Conservation (phyloP, 192 early-diverging fungal genomes). For the Geranomyces michiganensis region DNA sequence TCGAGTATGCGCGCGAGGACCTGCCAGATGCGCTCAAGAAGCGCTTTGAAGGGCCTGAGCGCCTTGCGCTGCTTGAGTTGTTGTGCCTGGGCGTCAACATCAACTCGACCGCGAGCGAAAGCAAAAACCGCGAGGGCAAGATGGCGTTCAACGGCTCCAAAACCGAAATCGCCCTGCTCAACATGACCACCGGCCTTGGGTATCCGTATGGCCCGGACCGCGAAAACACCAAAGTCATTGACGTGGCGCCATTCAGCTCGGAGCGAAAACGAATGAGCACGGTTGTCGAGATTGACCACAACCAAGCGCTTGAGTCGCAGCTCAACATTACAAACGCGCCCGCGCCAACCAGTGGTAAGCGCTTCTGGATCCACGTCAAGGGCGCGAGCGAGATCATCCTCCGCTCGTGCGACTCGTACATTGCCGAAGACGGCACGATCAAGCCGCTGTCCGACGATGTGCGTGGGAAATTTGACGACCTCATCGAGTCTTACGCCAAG, state of each 20-base stretch:
- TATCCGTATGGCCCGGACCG: slow-evolving; percentile 68
- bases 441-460: slow-evolving; percentile 26
- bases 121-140: slow-evolving; percentile 30
- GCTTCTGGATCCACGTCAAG: slow-evolving; percentile 83
- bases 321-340: slow-evolving; percentile 6
- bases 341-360: slow-evolving; percentile 12
- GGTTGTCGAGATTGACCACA: slow-evolving; percentile 63
- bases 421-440: slow-evolving; percentile 39
- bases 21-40: slow-evolving; percentile 38
- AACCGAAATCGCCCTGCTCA: slow-evolving; percentile 91
- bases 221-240: slow-evolving; percentile 60
- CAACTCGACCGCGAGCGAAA: slow-evolving; percentile 78
- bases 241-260: slow-evolving; percentile 89
- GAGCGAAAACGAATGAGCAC: slow-evolving; percentile 94
- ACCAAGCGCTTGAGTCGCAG: slow-evolving; percentile 24
- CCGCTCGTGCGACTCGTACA: slow-evolving; percentile 41
- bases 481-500: slow-evolving; percentile 74
- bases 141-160: slow-evolving; percentile 79
- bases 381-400: slow-evolving; percentile 85
- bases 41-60: slow-evolving; percentile 13
- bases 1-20: slow-evolving; percentile 59
- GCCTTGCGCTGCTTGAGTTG: slow-evolving; percentile 58
- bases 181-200: slow-evolving; percentile 71
- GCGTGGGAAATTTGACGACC: slow-evolving; percentile 34
- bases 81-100: slow-evolving; percentile 61